These are phyloP conservation scores for Eucalyptus tenuipes DNA, from an alignment of 345 rosid species.

Conservation along the genomic window DNA sequence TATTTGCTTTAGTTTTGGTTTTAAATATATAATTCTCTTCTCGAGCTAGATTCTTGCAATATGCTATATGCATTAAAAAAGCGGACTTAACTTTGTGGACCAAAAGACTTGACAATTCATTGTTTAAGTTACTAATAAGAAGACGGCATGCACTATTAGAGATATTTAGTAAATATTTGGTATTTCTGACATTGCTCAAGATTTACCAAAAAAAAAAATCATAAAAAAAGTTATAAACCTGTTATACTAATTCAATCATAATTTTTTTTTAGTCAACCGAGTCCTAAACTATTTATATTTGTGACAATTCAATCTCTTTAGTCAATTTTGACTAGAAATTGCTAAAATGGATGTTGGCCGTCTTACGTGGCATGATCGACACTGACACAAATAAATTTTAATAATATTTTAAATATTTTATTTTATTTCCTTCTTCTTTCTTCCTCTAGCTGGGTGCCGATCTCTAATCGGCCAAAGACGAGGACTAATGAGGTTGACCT, in stretches of 20 bases:
- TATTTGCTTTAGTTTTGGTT: not conserved
- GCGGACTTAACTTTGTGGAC: not conserved
- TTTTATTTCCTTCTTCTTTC: too few species aligned
- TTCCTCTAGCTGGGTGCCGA: too few species aligned
- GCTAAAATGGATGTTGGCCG: accelerated
- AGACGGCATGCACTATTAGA: not conserved
- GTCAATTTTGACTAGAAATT: too few species aligned
- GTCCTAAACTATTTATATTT: too few species aligned
- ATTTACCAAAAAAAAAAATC: too few species aligned
- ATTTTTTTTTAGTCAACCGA: accelerated
- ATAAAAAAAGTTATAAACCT: too few species aligned
- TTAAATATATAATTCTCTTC: not conserved
- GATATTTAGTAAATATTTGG: not conserved
- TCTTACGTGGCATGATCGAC: accelerated
- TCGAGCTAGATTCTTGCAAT: not conserved
- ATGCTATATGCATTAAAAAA: not conserved
- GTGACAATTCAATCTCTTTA: too few species aligned
- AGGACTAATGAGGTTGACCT: too few species aligned
- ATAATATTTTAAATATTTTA: too few species aligned
- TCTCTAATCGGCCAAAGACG: accelerated
- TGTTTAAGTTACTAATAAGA: not conserved
- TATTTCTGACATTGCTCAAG: not conserved
- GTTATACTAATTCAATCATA: too few species aligned
- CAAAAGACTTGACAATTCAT: not conserved
- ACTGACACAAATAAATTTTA: accelerated